Conservation (phyloP, 2,329 filamentous ascomycete species). For the Ceratocystis cacaofunesta region DNA sequence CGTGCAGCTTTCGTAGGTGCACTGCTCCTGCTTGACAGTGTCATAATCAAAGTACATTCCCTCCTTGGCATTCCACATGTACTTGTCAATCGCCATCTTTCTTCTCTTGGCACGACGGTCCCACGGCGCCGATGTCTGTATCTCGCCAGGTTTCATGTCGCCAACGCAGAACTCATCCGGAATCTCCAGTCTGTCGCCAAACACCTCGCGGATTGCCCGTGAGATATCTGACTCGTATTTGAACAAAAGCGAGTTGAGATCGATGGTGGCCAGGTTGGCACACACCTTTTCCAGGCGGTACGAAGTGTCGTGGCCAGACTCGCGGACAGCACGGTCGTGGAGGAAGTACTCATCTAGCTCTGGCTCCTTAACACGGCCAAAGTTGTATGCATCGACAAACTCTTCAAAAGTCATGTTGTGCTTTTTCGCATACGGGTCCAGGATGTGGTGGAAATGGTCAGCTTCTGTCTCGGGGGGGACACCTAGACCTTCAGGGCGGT, state of each 20-base stretch:
- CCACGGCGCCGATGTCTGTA: slow-evolving; percentile 77
- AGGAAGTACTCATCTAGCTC: slow-evolving; percentile 91
- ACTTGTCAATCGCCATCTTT: slow-evolving; percentile 76
- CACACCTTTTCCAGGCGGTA: slow-evolving; percentile 83
- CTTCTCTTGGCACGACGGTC: slow-evolving; percentile 75
- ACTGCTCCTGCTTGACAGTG: slow-evolving; percentile 65
- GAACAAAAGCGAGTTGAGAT: slow-evolving; percentile 87
- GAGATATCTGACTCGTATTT: slow-evolving; percentile 95
- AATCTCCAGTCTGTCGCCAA: slow-evolving; percentile 68
- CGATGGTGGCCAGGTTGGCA: slow-evolving; percentile 80
- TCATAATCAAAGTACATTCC: slow-evolving; percentile 99
- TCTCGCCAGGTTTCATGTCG: slow-evolving; percentile 45
- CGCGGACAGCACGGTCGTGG: slow-evolving; percentile 87
- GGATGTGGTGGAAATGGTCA: slow-evolving; percentile 68
- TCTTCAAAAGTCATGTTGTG: slow-evolving; percentile 66
- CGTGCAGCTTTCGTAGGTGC: slow-evolving; percentile 76
- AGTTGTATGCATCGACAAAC: slow-evolving; percentile 81
- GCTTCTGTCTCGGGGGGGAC: slow-evolving; percentile 88
- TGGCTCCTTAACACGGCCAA: slow-evolving; percentile 59
- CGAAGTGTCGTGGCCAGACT: slow-evolving; percentile 92
- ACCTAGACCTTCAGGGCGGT: slow-evolving; percentile 67
- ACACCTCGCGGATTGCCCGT: slow-evolving; percentile 67
- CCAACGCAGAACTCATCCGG: slow-evolving; percentile 67
- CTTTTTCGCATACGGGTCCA: slow-evolving; percentile 72
- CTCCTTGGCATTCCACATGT: slow-evolving; percentile 79